Base-by-base conservation (phyloP, 2,329 filamentous ascomycete genomes). In the Lasiodiplodia theobromae region DNA sequence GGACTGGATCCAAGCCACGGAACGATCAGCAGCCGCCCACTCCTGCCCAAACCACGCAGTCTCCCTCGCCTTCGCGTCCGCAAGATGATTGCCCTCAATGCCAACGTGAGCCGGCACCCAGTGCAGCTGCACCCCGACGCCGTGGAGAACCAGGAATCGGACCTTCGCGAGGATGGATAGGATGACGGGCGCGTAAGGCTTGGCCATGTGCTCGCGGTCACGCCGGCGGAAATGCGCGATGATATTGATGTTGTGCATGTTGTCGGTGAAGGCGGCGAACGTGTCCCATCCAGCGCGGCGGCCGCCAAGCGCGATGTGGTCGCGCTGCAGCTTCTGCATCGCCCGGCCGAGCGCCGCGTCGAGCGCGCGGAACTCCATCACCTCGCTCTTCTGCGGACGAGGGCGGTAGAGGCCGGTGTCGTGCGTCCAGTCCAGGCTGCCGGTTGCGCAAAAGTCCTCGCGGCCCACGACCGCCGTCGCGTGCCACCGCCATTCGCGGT, bases 91-190 rank as follows among this genome's bases (percentile, higher is more conserved):
- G 0, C 54, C 54, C 3, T 34, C 25, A 14, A 58, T 34, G 18
- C 54, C 54, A 8, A 14, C 18, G 34, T 58, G 54, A 10, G 25
- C n/a, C 16, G 54, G 34, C 18, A 38, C 31, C 54, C 54, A 58
- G 21, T 25, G 54, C 54, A 58, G 54, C 54, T 58, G 34, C 54
- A 58, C 54, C 14, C 23, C 4, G n/a, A 40, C n/a, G n/a, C n/a
- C 54, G 21, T 37, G 54, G 18, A 16, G n/a, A 23, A 21, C 16
- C 10, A 58, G 34, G 34, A 40, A 34, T 1, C 8, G n/a, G 34
- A 37, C 6, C 53, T 34, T 37, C 2, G 31, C 31, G 18, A 31
- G 18, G 53, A 56, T 56, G 10, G 28, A 28, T 18, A 11, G 5
- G 18, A 23, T 11, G 31, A 21, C 3, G 10, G 28, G 53, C 8